These are phyloP conservation scores for Rickenella mellea DNA, from an alignment of 768 basidiomycete genomes.

Conservation along the genomic window DNA sequence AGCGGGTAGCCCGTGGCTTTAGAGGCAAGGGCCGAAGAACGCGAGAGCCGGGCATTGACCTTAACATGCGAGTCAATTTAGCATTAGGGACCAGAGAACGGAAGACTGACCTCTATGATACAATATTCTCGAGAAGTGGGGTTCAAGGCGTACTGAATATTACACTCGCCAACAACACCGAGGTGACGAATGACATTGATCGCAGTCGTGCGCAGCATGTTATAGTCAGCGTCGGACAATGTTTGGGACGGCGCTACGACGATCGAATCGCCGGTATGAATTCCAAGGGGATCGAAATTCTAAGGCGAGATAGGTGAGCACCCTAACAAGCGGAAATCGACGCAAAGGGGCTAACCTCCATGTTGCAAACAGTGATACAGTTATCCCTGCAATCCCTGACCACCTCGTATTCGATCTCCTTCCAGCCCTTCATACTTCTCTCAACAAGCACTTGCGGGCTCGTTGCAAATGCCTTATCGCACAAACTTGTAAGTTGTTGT, in stretches of 20 bases:
- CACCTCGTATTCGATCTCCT: conserved; percentile 99
- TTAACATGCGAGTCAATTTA: conserved; percentile 10
- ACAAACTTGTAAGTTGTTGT: conserved; percentile 77
- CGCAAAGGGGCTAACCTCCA: conserved; percentile 70
- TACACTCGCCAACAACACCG: conserved; percentile 96
- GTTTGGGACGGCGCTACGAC: conserved; percentile 98
- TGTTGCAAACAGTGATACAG: conserved; percentile 99
- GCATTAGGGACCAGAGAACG: conserved; percentile 1
- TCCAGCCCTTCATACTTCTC: conserved; percentile 99
- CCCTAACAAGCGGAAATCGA: neutral
- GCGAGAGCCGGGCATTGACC: conserved; percentile 96
- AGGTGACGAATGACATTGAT: conserved; percentile 99
- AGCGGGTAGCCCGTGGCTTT: conserved; percentile 98
- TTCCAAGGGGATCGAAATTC: conserved; percentile 99
- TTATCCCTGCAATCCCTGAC: conserved; percentile 96
- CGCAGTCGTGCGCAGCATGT: conserved; percentile 97
- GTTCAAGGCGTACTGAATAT: conserved; percentile 97
- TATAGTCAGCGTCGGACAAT: conserved; percentile 97
- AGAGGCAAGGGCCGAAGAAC: conserved; percentile 94
- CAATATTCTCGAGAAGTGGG: conserved; percentile 94
- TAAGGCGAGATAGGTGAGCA: conserved; percentile 21
- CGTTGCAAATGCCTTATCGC: conserved; percentile 92
- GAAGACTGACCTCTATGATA: conserved; percentile 81
- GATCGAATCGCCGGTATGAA: conserved; percentile 98
- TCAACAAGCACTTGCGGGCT: conserved; percentile 98